phyloP scores from a whole-genome alignment of 805 yeast species.

The Suhomyces emberorum region DNA sequence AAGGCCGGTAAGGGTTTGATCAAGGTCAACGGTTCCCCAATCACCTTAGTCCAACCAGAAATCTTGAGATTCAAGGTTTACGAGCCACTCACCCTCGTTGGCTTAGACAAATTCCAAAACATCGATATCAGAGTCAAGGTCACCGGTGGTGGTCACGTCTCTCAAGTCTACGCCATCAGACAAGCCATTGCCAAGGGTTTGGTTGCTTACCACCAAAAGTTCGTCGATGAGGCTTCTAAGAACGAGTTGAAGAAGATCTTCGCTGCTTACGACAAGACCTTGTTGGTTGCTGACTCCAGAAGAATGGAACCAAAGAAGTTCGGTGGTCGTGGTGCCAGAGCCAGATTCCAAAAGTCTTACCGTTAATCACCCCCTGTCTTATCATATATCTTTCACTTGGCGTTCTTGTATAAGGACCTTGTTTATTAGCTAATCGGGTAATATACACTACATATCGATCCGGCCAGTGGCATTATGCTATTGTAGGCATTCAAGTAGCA shows the following conservation, averaged over 20 bases:
- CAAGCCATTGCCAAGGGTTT: constrained; percentile 99
- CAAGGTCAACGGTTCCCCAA: constrained; percentile 99
- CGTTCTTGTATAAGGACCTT: constrained; percentile 6
- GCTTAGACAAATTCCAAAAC: constrained; percentile 97
- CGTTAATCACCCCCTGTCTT: constrained; percentile 56
- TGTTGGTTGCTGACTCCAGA: constrained; percentile 99
- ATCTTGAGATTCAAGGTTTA: constrained; percentile 98
- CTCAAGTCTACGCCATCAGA: constrained; percentile 99
- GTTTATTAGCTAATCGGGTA: constrained; percentile 10
- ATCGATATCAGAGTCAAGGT: constrained; percentile 99
- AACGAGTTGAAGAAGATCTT: constrained; percentile 98
- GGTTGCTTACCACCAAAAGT: constrained; percentile 99
- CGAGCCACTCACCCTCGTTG: constrained; percentile 98
- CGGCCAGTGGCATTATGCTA: too few species aligned
- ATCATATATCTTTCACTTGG: constrained; percentile 14
- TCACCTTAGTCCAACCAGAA: constrained; percentile 98
- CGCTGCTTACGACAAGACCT: constrained; percentile 97
- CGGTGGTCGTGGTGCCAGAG: constrained; percentile 99
- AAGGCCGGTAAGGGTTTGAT: constrained; percentile 99
- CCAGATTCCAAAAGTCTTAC: constrained; percentile 99
- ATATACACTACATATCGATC: constrained; percentile 5
- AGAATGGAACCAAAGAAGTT: constrained; percentile 99
- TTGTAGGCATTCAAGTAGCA: too few species aligned
- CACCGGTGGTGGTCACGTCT: constrained; percentile 99
- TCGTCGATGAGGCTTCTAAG: constrained; percentile 98